phyloP scores from a whole-genome alignment of 805 yeast genomes.

The Candida suzukii region DNA sequence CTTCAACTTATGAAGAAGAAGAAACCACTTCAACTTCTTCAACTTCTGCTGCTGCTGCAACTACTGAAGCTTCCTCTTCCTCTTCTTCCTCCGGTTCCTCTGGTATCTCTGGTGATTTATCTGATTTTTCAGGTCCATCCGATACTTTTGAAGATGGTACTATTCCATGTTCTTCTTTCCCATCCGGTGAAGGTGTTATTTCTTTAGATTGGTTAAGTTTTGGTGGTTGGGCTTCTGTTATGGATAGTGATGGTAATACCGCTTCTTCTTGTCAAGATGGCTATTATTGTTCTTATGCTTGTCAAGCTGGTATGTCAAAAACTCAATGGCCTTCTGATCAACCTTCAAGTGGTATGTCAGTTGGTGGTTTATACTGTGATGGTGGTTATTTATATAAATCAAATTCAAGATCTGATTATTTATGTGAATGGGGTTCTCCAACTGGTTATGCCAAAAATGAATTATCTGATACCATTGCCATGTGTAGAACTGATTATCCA shows the following conservation, averaged over 20 bases:
- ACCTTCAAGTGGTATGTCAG: slow-evolving; percentile 83
- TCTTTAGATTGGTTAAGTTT: slow-evolving; percentile 47
- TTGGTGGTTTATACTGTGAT: slow-evolving; percentile 89
- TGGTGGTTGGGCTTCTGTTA: slow-evolving; percentile 42
- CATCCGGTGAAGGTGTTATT: slow-evolving; percentile 69
- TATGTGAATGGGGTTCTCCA: slow-evolving; percentile 84
- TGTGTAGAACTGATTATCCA: slow-evolving; percentile 98
- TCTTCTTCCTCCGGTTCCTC: slow-evolving; percentile 23
- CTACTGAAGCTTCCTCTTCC: slow-evolving; percentile 13
- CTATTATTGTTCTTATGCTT: slow-evolving; percentile 92
- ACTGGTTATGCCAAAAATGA: slow-evolving; percentile 64
- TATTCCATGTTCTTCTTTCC: slow-evolving; percentile 60
- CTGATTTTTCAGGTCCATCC: slow-evolving; percentile 40
- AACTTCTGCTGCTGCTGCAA: slow-evolving; percentile 5
- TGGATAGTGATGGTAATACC: slow-evolving; percentile 47
- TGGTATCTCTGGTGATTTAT: slow-evolving; percentile 45
- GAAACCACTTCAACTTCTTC: slow-evolving; percentile 10
- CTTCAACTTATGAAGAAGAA: slow-evolving; percentile 4
- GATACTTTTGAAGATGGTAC: slow-evolving; percentile 63
- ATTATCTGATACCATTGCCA: slow-evolving; percentile 61
- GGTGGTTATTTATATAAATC: slow-evolving; percentile 80
- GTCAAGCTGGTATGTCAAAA: slow-evolving; percentile 98
- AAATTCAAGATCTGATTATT: slow-evolving; percentile 54
- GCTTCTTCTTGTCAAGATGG: slow-evolving; percentile 80
- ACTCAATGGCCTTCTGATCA: slow-evolving; percentile 93